A percentile compares a stretch with the other conserved stretches of the same genome.
Conservation (phyloP, 2,329 filamentous ascomycete genomes). For the Colletotrichum graminicola region DNA sequence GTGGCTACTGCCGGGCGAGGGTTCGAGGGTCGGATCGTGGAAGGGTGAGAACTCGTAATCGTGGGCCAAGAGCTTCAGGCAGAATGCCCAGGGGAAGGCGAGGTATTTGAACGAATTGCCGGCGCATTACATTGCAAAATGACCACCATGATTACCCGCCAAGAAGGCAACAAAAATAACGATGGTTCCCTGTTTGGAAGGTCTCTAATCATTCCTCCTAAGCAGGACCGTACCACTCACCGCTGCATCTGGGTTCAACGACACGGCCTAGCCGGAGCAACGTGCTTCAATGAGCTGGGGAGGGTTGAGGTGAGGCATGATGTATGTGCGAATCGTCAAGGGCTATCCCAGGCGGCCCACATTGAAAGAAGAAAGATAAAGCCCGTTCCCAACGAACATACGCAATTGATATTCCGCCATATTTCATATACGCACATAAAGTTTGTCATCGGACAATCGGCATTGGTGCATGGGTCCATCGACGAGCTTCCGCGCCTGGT, state of each 20-base stretch:
- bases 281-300: conserved; percentile 1
- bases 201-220: conserved; percentile 8
- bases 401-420: conserved; percentile 2
- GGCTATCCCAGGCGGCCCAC: conserved; percentile 7
- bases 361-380: conserved; percentile 12
- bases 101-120: conserved; percentile 25
- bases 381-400: neutral
- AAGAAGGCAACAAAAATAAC: neutral
- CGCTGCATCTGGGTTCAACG: neutral
- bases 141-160: neutral
- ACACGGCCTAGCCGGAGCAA: neutral
- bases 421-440: neutral
- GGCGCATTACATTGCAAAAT: conserved; percentile 12
- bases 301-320: neutral
- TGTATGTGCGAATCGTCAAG: conserved; percentile 18
- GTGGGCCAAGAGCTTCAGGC: neutral
- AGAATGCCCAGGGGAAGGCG: neutral
- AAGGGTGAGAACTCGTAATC: neutral
- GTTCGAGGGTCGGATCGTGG: neutral
- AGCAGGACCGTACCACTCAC: neutral
- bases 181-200: neutral
- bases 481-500: conserved; percentile 17
- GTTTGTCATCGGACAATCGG: neutral
- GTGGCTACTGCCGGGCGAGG: neutral
- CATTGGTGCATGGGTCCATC: neutral